Evolutionary conservation across 345 rosid species (phyloP).

Genomic region (thale cress (Arabidopsis thaliana)): TAIR10.1 NC_003076.8:19652501-19653000

Average conservation of each 20-base stretch:
- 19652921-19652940: conserved; percentile 5
- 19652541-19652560: conserved; percentile 17
- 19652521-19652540: conserved; percentile 26
- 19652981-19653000: conserved; percentile 32
- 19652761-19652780: conserved; percentile 3
- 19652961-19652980: conserved; percentile 6
- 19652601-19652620: background rate
- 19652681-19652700: conserved; percentile 1
- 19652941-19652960: conserved; percentile 18
- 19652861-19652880: conserved; percentile 3
- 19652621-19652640: background rate
- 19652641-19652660: conserved; percentile 21
- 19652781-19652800: conserved; percentile 36
- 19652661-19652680: conserved; percentile 22
- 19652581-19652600: background rate
- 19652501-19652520: background rate
- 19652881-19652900: background rate
- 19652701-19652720: conserved; percentile 11
- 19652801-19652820: background rate
- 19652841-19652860: conserved; percentile 8
- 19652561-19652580: conserved; percentile 23
- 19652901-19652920: conserved; percentile 25
- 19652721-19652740: conserved; percentile 20
- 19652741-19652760: background rate
- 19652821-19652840: background rate